Percentiles rank a stretch among this genome's conserved stretches.
These are phyloP conservation scores for Backusella morwellensis DNA, from an alignment of 192 early-diverging fungal genomes.

Conservation along the genomic window DNA sequence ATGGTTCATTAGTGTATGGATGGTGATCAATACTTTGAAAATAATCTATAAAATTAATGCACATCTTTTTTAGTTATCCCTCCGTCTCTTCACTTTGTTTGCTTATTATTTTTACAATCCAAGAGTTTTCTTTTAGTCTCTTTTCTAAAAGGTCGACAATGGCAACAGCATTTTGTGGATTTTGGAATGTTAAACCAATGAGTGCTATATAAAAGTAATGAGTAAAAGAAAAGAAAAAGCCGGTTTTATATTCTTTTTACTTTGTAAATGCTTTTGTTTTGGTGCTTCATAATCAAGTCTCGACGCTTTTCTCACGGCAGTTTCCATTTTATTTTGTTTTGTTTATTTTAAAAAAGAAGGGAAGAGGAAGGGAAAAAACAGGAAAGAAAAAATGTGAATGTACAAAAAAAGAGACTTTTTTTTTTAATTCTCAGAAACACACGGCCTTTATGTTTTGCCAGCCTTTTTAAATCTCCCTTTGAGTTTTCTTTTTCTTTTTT, in stretches of 20 bases:
- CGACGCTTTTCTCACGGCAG: conserved; percentile 75
- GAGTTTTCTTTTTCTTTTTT: not conserved
- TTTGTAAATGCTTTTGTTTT: conserved; percentile 93
- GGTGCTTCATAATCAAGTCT: conserved; percentile 84
- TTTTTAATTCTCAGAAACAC: not conserved
- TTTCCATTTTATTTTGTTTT: conserved; percentile 43
- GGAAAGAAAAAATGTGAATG: conserved; percentile 6
- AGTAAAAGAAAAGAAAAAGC: not conserved
- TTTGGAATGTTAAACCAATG: conserved; percentile 29
- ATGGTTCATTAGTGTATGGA: conserved; percentile 72
- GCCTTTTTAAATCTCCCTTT: not conserved
- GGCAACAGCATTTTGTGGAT: conserved; percentile 36
- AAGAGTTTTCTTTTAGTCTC: conserved; percentile 55
- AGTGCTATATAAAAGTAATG: conserved; percentile 1
- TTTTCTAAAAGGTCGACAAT: conserved; percentile 44
- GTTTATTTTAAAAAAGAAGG: not conserved
- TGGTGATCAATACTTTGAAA: conserved; percentile 73
- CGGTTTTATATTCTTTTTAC: conserved; percentile 30
- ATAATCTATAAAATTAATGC: conserved; percentile 46
- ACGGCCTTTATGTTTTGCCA: not conserved
- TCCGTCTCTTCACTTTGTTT: not conserved
- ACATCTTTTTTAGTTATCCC: not conserved
- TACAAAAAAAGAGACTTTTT: not conserved
- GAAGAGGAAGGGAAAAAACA: not conserved
- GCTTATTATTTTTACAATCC: conserved; percentile 52